Conservation (phyloP, 208 protist genomes). For the Vickermania ingenoplastis region DNA sequence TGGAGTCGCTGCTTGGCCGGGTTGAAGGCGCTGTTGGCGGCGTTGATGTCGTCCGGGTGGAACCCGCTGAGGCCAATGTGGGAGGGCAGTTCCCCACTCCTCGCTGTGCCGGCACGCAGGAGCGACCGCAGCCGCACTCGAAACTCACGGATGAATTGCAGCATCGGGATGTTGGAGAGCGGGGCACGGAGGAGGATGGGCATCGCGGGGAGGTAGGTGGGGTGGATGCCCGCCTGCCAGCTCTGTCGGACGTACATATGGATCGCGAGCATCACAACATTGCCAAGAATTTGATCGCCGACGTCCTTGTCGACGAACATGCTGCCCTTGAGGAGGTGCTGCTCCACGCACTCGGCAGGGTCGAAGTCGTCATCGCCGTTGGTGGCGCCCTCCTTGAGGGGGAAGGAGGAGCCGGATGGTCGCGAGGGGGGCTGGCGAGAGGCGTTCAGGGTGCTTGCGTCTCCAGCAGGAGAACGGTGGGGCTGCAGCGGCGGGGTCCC, state of each 20-base stretch:
- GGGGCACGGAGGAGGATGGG: conserved; percentile 48
- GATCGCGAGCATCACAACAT: conserved; percentile 62
- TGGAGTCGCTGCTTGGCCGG: conserved; percentile 15
- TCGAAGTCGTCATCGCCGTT: conserved; percentile 24
- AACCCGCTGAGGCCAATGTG: conserved; percentile 30
- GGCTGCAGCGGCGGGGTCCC: too few relatives aligned
- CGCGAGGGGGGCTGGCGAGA: not conserved
- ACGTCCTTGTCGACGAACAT: conserved; percentile 83
- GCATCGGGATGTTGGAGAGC: conserved; percentile 67
- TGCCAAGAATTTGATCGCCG: conserved; percentile 70
- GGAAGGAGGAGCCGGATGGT: conserved; percentile 4
- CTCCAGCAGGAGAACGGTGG: too few relatives aligned
- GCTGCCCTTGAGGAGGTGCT: conserved; percentile 65
- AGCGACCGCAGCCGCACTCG: conserved; percentile 51
- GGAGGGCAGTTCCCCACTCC: conserved; percentile 16
- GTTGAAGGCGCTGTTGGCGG: conserved; percentile 10
- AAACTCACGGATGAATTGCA: conserved; percentile 72
- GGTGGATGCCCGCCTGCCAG: conserved; percentile 38
- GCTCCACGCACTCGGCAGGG: conserved; percentile 18
- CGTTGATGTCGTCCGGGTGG: conserved; percentile 21
- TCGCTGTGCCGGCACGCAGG: conserved; percentile 47
- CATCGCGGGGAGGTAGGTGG: conserved; percentile 42
- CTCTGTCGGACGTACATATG: conserved; percentile 78
- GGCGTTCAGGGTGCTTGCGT: too few relatives aligned
- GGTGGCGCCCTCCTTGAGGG: conserved; percentile 24